Evolutionary conservation across 306 rosid species (phyloP).

Genomic region (Lathyrus aphaca): DNA sequence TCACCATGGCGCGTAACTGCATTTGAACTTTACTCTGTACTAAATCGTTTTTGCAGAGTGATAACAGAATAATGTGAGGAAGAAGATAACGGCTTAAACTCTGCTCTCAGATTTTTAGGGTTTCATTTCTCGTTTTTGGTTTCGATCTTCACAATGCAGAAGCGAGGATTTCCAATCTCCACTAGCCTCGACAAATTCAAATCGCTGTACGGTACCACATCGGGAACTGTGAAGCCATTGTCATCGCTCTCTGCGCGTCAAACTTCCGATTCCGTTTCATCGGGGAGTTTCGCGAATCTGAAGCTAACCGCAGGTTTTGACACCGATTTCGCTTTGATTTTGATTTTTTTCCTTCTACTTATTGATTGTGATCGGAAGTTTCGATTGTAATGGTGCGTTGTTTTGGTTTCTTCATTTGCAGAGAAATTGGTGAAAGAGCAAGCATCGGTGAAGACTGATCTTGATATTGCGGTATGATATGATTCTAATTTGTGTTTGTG

Average conservation of each 20-base stretch:
- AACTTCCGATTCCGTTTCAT: slow-evolving; percentile 58
- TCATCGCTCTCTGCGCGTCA: slow-evolving; percentile 53
- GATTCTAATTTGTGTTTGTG: slow-evolving; percentile 33
- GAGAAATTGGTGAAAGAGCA: slow-evolving; percentile 90
- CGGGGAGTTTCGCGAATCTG: slow-evolving; percentile 75
- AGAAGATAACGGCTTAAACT: slow-evolving; percentile 14
- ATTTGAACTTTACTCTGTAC: slow-evolving; percentile 41
- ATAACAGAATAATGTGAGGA: slow-evolving; percentile 6
- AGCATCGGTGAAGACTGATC: slow-evolving; percentile 84
- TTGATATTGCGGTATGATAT: slow-evolving; percentile 78
- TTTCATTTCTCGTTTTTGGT: slow-evolving; percentile 31
- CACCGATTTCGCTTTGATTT: slow-evolving; percentile 11
- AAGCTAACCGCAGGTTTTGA: slow-evolving; percentile 87
- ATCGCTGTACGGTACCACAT: slow-evolving; percentile 62
- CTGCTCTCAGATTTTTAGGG: slow-evolving; percentile 42
- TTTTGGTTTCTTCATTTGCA: slow-evolving; percentile 43
- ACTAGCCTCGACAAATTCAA: slow-evolving; percentile 81
- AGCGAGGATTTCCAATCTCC: slow-evolving; percentile 66
- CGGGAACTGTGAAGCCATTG: slow-evolving; percentile 57
- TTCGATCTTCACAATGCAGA: slow-evolving; percentile 49
- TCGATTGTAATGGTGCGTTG: slow-evolving; percentile 28
- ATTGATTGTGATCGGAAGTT: slow-evolving; percentile 16
- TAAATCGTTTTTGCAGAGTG: slow-evolving; percentile 28
- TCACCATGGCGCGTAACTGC: slow-evolving; percentile 49
- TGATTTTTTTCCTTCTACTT: slow-evolving; percentile 31